phyloP scores from a whole-genome alignment of 805 yeast species.

The Suhomyces sp. region DNA sequence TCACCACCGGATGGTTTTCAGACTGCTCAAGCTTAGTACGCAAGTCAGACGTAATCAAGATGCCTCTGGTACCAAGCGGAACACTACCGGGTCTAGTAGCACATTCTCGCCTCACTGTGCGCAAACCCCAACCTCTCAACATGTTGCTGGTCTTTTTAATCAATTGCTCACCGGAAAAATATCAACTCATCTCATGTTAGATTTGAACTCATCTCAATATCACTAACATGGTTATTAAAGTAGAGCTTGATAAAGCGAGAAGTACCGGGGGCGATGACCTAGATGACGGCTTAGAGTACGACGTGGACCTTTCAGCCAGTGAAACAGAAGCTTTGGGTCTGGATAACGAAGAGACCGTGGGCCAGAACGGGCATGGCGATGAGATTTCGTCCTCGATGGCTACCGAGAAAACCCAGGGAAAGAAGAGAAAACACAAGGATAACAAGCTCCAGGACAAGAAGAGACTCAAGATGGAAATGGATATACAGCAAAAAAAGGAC shows the following conservation, averaged over 20 bases:
- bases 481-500: slow-evolving; percentile 52
- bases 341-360: slow-evolving; percentile 20
- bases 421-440: slow-evolving; percentile 21
- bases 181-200: not conserved
- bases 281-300: slow-evolving; percentile 73
- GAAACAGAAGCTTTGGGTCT: slow-evolving; percentile 13
- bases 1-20: slow-evolving; percentile 59
- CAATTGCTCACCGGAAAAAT: not conserved
- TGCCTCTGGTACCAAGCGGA: not conserved
- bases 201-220: not conserved
- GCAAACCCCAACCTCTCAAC: not conserved
- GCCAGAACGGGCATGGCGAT: slow-evolving; percentile 5
- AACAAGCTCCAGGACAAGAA: slow-evolving; percentile 62
- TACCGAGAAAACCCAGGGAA: slow-evolving; percentile 11
- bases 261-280: slow-evolving; percentile 51
- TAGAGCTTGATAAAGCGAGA: not conserved
- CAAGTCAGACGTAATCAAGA: slow-evolving; percentile 22
- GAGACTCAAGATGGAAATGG: slow-evolving; percentile 63
- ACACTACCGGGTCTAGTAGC: not conserved
- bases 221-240: not conserved
- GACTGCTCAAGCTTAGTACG: slow-evolving; percentile 1
- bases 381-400: not conserved
- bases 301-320: slow-evolving; percentile 36
- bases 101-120: not conserved
- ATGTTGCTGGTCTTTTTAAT: not conserved